phyloP scores from a whole-genome alignment of 805 yeast species.

The Deakozyma indianensis region DNA sequence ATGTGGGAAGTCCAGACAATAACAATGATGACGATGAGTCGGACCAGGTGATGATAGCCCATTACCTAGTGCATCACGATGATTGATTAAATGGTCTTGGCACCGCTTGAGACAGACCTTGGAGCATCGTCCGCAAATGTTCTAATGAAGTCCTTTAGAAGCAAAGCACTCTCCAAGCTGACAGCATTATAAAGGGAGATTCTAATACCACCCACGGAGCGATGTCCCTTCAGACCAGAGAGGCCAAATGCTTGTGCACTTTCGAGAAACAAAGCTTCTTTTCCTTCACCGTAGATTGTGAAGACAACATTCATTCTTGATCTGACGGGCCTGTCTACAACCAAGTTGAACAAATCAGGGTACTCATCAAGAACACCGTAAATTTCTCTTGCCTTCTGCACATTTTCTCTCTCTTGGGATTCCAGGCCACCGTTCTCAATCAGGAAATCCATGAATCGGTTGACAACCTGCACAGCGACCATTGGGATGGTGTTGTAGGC shows the following conservation, averaged over 20 bases:
- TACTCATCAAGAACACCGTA: conserved; percentile 53
- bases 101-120: conserved; percentile 1
- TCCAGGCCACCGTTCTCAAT: conserved; percentile 59
- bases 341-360: conserved; percentile 49
- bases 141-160: conserved; percentile 40
- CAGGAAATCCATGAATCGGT: conserved; percentile 56
- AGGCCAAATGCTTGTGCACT: conserved; percentile 47
- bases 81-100: conserved; percentile 4
- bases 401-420: conserved; percentile 42
- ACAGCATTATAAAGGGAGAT: conserved; percentile 89
- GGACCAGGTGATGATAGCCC: too few species aligned
- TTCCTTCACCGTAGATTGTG: conserved; percentile 47
- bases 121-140: conserved; percentile 38
- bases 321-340: conserved; percentile 51
- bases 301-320: conserved; percentile 91
- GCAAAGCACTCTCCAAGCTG: conserved; percentile 39
- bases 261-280: conserved; percentile 54
- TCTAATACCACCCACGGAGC: conserved; percentile 95
- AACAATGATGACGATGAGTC: conserved; percentile 11
- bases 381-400: conserved; percentile 45
- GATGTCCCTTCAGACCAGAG: conserved; percentile 83
- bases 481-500: conserved; percentile 95
- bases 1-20: conserved; percentile 6
- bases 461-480: conserved; percentile 75
- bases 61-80: too few species aligned